phyloP scores from a whole-genome alignment of 805 yeast genomes.

The Wickerhamiella parazyma region DNA sequence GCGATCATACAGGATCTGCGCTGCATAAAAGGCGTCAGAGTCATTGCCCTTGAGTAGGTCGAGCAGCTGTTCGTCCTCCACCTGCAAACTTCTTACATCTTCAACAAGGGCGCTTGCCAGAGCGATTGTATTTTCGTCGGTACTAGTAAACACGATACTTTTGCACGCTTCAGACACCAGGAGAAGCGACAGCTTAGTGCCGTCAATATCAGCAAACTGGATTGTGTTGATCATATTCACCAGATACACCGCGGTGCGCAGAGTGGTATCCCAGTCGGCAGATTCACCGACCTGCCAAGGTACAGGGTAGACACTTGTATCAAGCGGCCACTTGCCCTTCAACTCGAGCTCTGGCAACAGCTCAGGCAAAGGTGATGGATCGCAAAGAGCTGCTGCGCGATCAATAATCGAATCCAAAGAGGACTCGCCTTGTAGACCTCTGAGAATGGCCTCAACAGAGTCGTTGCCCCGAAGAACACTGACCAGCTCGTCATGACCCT shows the following conservation, averaged over 20 bases:
- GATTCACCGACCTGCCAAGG: conserved; percentile 1
- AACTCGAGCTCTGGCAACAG: background rate
- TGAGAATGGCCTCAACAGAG: background rate
- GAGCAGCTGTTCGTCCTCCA: conserved; percentile 8
- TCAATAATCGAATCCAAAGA: background rate
- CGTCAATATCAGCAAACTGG: background rate
- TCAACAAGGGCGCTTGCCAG: background rate
- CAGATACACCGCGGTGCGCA: background rate
- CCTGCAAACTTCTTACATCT: background rate
- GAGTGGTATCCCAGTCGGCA: background rate
- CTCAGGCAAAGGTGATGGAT: background rate
- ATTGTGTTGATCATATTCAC: background rate
- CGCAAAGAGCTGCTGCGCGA: background rate
- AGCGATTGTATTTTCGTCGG: background rate
- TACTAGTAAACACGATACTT: conserved; percentile 1
- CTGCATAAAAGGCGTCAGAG: conserved; percentile 14
- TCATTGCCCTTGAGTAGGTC: background rate
- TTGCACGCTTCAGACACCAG: conserved; percentile 1
- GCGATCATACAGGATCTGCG: conserved; percentile 7
- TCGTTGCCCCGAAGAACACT: background rate
- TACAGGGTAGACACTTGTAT: conserved; percentile 3
- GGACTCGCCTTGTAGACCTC: background rate
- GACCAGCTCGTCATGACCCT: background rate
- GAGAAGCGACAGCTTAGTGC: background rate
- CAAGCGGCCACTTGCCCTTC: background rate